Percentiles rank a stretch among this genome's conserved stretches.
Evolutionary conservation across 345 rosid species (phyloP).

Genomic region (Boechera retrofracta): DNA sequence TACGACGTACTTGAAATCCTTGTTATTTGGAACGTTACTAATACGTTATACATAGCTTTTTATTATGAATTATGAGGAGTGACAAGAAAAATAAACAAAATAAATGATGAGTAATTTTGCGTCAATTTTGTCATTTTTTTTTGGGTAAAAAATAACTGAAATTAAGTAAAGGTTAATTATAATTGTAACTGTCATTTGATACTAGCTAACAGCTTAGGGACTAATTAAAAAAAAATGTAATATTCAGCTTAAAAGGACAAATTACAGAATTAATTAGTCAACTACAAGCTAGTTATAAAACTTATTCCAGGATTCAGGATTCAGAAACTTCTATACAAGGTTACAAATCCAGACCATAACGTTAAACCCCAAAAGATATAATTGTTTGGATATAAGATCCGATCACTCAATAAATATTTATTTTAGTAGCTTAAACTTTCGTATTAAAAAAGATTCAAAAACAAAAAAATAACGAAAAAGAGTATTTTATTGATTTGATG

Average conservation of each 20-base stretch:
- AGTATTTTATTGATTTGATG: too few species aligned
- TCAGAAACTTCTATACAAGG: not conserved
- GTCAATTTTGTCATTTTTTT: not conserved
- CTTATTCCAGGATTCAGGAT: slow-evolving; percentile 17
- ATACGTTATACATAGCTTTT: slow-evolving; percentile 22
- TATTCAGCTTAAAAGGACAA: slow-evolving; percentile 21
- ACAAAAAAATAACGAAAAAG: too few species aligned
- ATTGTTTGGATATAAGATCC: too few species aligned
- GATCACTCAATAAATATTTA: too few species aligned
- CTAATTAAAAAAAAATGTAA: not conserved
- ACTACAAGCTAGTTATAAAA: slow-evolving; percentile 1
- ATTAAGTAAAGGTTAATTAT: slow-evolving; percentile 19
- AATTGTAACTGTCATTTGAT: slow-evolving; percentile 29
- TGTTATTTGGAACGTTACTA: slow-evolving; percentile 31
- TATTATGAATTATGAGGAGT: slow-evolving; percentile 20
- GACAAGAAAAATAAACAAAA: not conserved
- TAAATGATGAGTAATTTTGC: slow-evolving; percentile 12
- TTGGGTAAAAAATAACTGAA: slow-evolving; percentile 26
- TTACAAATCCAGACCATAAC: too few species aligned
- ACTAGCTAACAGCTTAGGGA: slow-evolving; percentile 17
- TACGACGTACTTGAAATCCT: slow-evolving; percentile 78
- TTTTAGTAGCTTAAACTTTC: too few species aligned
- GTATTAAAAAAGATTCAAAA: too few species aligned
- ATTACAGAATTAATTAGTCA: slow-evolving; percentile 19
- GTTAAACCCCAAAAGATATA: too few species aligned